These are phyloP conservation scores for Fragilaria radians DNA, from an alignment of 108 stramenopile species.

Conservation along the genomic window DNA sequence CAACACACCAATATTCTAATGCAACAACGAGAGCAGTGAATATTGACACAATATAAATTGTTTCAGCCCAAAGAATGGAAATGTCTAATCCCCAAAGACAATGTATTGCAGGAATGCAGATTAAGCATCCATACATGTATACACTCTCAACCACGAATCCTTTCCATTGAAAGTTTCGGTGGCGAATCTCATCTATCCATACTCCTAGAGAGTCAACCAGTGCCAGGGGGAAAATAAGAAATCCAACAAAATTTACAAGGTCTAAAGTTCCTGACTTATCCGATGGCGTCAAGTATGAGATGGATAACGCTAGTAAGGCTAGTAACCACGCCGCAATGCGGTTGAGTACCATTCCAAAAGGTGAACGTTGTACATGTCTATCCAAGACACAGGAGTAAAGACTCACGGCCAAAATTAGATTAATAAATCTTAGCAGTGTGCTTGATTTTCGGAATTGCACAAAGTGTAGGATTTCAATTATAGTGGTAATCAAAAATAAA, in stretches of 20 bases:
- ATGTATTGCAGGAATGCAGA: neutral
- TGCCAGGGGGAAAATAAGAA: neutral
- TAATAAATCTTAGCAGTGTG: neutral
- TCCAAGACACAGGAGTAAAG: neutral
- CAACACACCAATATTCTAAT: neutral
- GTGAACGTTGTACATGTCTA: neutral
- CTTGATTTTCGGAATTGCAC: neutral
- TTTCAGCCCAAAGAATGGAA: neutral
- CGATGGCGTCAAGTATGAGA: neutral
- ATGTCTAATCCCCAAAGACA: neutral
- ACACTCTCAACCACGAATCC: neutral
- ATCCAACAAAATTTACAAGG: neutral
- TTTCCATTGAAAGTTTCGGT: neutral
- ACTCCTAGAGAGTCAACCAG: neutral
- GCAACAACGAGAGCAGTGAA: neutral
- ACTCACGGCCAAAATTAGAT: neutral
- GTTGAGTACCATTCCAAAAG: neutral
- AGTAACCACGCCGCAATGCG: neutral
- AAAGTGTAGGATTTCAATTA: neutral
- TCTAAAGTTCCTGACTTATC: neutral
- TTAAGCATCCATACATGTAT: neutral
- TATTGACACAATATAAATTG: neutral
- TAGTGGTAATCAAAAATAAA: neutral
- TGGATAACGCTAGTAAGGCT: neutral
- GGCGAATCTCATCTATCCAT: neutral